phyloP scores from a whole-genome alignment of 2,329 filamentous ascomycete genomes.

The Cordyceps farinosa region DNA sequence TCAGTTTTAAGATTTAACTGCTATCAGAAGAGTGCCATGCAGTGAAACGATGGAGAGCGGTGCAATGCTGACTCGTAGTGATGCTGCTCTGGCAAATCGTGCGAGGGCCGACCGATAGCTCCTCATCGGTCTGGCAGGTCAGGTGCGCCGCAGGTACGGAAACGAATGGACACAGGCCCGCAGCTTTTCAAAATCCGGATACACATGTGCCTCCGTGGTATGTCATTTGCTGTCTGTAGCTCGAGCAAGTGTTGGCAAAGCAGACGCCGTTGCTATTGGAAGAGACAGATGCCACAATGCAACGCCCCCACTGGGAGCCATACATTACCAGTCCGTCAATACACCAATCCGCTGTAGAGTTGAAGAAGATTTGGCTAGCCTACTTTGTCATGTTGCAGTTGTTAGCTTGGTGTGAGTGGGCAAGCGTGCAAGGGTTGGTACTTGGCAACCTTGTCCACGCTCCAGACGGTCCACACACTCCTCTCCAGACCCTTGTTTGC shows the following conservation, averaged over 20 bases:
- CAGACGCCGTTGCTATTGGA: conserved; percentile 1
- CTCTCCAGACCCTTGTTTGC: neutral
- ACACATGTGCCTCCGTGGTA: conserved; percentile 9
- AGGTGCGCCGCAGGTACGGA: conserved; percentile 4
- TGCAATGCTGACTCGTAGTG: neutral
- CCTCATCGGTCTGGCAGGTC: neutral
- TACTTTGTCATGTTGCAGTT: conserved; percentile 2
- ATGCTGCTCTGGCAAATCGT: neutral
- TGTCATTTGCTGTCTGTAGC: conserved; percentile 9
- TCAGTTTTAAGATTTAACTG: neutral
- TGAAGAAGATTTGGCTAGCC: neutral
- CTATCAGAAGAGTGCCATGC: neutral
- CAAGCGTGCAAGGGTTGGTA: neutral
- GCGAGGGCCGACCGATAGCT: neutral
- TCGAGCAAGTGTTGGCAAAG: neutral
- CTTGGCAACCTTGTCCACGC: conserved; percentile 2
- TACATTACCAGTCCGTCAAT: neutral
- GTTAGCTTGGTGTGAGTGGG: conserved; percentile 16
- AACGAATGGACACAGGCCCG: neutral
- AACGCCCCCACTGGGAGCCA: conserved; percentile 11
- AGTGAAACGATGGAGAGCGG: neutral
- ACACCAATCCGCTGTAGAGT: conserved; percentile 4
- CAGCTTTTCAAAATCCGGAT: neutral
- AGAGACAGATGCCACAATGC: conserved; percentile 13
- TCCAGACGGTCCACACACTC: conserved; percentile 9